Evolutionary conservation across 192 early-diverging fungal species (phyloP), one percentile per base, ranked within the genome.

Genomic region (Fimicolochytrium jonesii): DNA sequence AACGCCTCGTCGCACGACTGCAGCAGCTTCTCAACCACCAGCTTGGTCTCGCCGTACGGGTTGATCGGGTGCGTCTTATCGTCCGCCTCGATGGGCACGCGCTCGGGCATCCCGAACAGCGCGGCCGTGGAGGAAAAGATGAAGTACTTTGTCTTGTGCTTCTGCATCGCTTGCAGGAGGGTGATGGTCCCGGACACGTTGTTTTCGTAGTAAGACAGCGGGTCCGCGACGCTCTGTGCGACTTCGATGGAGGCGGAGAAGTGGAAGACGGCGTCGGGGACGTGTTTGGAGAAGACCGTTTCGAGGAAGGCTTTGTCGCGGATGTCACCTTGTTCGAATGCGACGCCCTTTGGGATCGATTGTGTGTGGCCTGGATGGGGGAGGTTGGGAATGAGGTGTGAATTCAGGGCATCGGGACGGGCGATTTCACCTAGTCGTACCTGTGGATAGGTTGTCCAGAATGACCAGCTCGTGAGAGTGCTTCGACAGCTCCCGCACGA

Each of bases 51-150:
- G 29, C 95, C 95, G 61, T 98, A 98, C 18, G 93, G 90, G 72
- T 93, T 95, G 61, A 92, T 86, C 3, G 93, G 90, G 6, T 80
- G 71, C 22, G 84, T 80, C 22, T 67, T 67, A 47, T 87, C 87
- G 13, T 85, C 83, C 39, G 90, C 87, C 37, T 83, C 68, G 49
- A 93, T 86, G 20, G 89, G 90, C 26, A 80, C 80, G 11, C 47
- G 62, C 28, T 92, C 85, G 43, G 91, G 85, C 32, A 84, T 75
- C 32, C 90, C 90, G 76, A 93, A 98, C 15, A 98, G 84, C 13
- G 95, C 92, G 5, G 92, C 93, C 17, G 91, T 94, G 3, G 90
- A 93, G 31, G 92, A 95, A 63, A 97, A 97, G 41, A 97, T 90
- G 66, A 97, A 86, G 70, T 94, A 86, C 68, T 91, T 90, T 51